Base-by-base conservation (phyloP, 2,329 filamentous ascomycete genomes). In the Monascus ruber region DNA sequence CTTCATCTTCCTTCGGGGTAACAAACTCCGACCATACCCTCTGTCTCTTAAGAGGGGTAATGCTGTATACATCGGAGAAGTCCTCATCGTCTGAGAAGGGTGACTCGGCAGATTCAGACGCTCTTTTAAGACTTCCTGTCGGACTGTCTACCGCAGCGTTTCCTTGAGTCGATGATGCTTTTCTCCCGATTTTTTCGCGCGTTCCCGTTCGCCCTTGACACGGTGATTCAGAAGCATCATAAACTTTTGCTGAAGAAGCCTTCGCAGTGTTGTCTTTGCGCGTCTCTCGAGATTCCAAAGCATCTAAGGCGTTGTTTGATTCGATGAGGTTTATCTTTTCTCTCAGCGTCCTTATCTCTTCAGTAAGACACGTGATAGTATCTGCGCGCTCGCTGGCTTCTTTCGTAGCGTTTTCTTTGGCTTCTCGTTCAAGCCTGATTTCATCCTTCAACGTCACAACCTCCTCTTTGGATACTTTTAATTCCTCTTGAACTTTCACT, bases 401-500 rank as follows among this genome's bases (percentile, higher is more conserved):
- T 43, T 69, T 66, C 34, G 61, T 65, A 5, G 65, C 63, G 35
- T 62, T 59, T 26, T 69, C 63, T 46, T 67, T 69, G 25, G 61
- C 55, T 8, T 63, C 55, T 64, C 70, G 59, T 65, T 73, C 58
- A 60, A 55, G 44, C 51, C 72, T 39, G 52, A 74, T 60, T 64
- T 78, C 53, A 54, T 72, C 67, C 52, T 74, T 73, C 24, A 73
- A 58, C 6, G 64, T 57, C 47, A 66, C 71, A 25, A 72, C 55
- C 44, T 71, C 70, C 1, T 49, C 52, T 42, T 60, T 61, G 4
- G 57, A 52, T 24, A 65, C 54, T 35, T 66, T 67, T 24, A 70
- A 44, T 42, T 69, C 65, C 42, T 77, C 73, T 48, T 77, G 72
- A 5, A 67, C 50, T 48, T 76, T 74, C 2, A 77, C 67, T 25